Evolutionary conservation across 805 yeast genomes (phyloP), one percentile per base, ranked within the genome.

Genomic region (Barnettozyma californica): DNA sequence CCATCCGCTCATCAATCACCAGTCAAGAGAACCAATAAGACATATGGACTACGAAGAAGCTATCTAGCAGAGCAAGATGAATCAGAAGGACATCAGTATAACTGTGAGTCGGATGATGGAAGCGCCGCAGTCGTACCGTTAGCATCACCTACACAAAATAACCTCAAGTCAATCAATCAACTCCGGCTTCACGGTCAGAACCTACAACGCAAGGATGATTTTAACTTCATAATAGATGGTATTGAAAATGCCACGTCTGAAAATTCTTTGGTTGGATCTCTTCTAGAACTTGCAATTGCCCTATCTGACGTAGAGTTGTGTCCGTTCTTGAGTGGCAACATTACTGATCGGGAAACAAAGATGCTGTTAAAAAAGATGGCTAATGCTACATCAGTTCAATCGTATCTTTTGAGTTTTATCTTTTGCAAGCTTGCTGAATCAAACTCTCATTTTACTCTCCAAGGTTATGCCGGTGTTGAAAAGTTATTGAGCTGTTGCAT

Each of bases 111-210:
- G 10, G 42, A 44, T 33, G 43, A 33, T 13, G 50, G 44, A 39
- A 9, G n/a, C 34, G 5, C 36, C 7, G 7, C 21, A 16, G 1
- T 49, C 53, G 7, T 10, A 8, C 18, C 37, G 23, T 18, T 4
- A 21, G 9, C 41, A 23, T 20, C 41, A 21, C 54, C 53, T 9
- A 31, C 33, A 20, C 18, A 44, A 23, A 21, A 40, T 4, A 13
- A 36, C 23, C 2, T 64, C 14, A 61, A 60, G 40, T 60, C 60
- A 9, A 50, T 62, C n/a, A 33, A 60, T 6, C 63, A 63, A 34
- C 56, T 69, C 19, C 58, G 64, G 37, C 61, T 63, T 2, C 61
- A 64, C 47, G 78, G 78, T 3, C 60, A 61, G 21, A 58, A 59
- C 14, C 50, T 66, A 2, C 65, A 67, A 46, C 64, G 54, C 41